These are phyloP conservation scores for Talaromyces sp. DNA, from an alignment of 2,329 filamentous ascomycete genomes.

Conservation along the genomic window DNA sequence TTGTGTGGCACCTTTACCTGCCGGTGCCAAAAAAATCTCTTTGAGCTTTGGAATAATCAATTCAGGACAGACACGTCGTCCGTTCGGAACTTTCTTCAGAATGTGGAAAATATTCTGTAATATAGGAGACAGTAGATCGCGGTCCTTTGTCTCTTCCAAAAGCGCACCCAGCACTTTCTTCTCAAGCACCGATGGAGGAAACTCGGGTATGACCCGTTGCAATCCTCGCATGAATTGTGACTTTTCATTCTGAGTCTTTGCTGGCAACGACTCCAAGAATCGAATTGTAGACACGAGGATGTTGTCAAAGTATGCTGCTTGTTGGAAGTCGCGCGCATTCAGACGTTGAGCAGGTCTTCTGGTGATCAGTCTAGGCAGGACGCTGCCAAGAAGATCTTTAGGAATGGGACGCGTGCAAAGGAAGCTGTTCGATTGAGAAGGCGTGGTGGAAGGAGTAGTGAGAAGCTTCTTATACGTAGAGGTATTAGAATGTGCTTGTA, in stretches of 20 bases:
- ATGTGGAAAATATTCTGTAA: constrained; percentile 93
- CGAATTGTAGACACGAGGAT: constrained; percentile 94
- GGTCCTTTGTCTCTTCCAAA: constrained; percentile 91
- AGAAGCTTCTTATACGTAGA: constrained; percentile 85
- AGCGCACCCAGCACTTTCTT: constrained; percentile 89
- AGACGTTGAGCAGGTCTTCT: constrained; percentile 82
- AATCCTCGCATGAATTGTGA: constrained; percentile 86
- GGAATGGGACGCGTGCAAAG: constrained; percentile 77
- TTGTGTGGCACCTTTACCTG: constrained; percentile 45
- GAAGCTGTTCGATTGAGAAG: constrained; percentile 79
- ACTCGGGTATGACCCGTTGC: constrained; percentile 81
- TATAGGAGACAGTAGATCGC: constrained; percentile 78
- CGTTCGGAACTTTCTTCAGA: constrained; percentile 71
- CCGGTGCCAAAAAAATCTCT: constrained; percentile 71
- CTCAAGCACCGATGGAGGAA: constrained; percentile 89
- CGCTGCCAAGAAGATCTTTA: constrained; percentile 69
- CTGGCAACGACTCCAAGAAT: constrained; percentile 85
- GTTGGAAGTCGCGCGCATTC: constrained; percentile 86
- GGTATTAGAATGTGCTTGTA: constrained; percentile 76
- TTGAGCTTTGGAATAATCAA: constrained; percentile 81
- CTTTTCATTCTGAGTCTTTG: constrained; percentile 90
- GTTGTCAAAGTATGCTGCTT: constrained; percentile 96
- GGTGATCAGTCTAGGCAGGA: constrained; percentile 83
- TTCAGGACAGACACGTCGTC: constrained; percentile 76
- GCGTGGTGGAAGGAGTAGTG: constrained; percentile 72